A percentile compares a stretch with the other conserved stretches of the same genome.
Conservation (phyloP, 139 green algal genomes). For the Zygnema circumcarinatum region DNA sequence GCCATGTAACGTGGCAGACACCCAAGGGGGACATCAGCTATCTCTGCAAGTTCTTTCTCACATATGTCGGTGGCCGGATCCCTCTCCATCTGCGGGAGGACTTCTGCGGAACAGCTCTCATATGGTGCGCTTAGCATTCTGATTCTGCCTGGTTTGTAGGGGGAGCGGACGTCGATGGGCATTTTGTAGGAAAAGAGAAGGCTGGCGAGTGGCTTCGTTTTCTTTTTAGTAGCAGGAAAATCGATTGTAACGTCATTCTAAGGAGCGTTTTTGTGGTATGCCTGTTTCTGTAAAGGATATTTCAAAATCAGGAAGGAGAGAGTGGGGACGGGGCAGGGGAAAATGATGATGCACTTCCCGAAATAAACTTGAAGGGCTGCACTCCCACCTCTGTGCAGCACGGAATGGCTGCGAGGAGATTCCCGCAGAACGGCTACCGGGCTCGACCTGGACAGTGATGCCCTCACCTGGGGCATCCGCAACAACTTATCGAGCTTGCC, state of each 20-base stretch:
- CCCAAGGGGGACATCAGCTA: constrained; percentile 60
- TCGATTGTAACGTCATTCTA: too few relatives aligned
- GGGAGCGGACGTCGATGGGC: too few relatives aligned
- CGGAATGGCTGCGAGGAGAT: constrained; percentile 50
- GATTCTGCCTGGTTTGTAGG: background rate
- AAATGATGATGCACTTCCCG: too few relatives aligned
- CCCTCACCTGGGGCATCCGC: constrained; percentile 26
- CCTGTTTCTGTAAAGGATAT: too few relatives aligned
- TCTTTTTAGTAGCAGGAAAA: background rate
- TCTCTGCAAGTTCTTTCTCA: constrained; percentile 58
- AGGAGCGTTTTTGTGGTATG: too few relatives aligned
- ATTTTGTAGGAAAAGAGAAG: too few relatives aligned
- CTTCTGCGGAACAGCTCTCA: constrained; percentile 57
- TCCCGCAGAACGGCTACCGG: constrained; percentile 41
- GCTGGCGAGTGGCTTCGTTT: too few relatives aligned
- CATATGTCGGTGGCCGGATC: constrained; percentile 49
- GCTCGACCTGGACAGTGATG: constrained; percentile 51
- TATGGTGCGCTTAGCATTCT: constrained; percentile 40
- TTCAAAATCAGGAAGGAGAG: too few relatives aligned
- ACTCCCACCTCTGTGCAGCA: constrained; percentile 35
- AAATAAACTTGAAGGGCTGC: too few relatives aligned
- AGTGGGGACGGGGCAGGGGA: too few relatives aligned
- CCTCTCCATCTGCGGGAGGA: constrained; percentile 52
- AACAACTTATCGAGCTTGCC: constrained; percentile 41
- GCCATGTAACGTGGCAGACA: constrained; percentile 15